These are phyloP conservation scores for Trifolium pratense DNA, from an alignment of 306 rosid species.

Conservation along the genomic window DNA sequence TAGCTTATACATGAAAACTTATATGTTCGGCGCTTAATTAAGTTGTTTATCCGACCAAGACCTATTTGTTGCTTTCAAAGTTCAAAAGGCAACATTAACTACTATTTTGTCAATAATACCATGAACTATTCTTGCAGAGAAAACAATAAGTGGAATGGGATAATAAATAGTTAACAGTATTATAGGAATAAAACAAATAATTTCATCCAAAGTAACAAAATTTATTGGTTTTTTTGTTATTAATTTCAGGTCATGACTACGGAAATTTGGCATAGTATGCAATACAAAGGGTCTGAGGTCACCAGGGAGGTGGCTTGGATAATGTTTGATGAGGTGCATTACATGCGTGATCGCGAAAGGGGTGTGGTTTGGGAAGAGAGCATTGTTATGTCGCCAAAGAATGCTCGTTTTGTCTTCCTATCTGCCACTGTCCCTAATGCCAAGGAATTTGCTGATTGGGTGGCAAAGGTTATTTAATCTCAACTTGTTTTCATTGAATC, in stretches of 20 bases:
- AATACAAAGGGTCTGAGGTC: slow-evolving; percentile 92
- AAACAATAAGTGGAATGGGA: neutral
- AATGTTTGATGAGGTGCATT: slow-evolving; percentile 94
- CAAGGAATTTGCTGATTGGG: slow-evolving; percentile 94
- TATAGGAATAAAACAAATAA: neutral
- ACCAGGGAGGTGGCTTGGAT: slow-evolving; percentile 95
- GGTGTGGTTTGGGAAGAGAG: slow-evolving; percentile 99
- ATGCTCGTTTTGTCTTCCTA: slow-evolving; percentile 86
- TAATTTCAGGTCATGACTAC: slow-evolving; percentile 89
- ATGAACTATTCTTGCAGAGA: neutral
- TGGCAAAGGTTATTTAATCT: slow-evolving; percentile 70
- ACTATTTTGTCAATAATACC: neutral
- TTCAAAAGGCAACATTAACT: neutral
- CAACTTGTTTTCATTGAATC: slow-evolving; percentile 1
- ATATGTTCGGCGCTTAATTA: neutral
- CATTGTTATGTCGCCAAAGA: slow-evolving; percentile 95
- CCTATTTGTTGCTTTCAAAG: neutral
- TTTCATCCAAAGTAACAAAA: neutral
- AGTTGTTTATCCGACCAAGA: neutral
- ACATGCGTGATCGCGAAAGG: slow-evolving; percentile 95
- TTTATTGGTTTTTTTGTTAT: neutral
- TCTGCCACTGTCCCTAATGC: slow-evolving; percentile 98
- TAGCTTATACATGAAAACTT: neutral
- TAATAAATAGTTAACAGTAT: neutral
- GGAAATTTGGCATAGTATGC: slow-evolving; percentile 98